Evolutionary conservation across 495 filamentous ascomycete genomes (phyloP).

Genomic region (Penicillium cataractarum): DNA sequence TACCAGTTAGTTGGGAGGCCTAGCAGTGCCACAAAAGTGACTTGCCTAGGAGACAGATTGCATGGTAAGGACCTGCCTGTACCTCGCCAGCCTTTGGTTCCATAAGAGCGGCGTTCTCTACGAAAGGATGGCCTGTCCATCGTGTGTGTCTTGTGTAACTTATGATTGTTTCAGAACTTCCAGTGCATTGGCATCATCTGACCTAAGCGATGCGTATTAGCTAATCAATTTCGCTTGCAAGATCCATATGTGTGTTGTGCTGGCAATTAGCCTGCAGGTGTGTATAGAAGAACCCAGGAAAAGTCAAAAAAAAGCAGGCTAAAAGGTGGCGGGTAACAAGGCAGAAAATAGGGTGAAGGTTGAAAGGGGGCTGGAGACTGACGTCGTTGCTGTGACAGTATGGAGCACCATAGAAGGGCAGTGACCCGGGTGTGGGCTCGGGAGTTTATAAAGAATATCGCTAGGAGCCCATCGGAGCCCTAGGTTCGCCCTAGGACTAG

Average conservation of each 20-base stretch:
- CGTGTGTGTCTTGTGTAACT: slow-evolving; percentile 2
- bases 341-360: neutral
- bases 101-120: slow-evolving; percentile 1
- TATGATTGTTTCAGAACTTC: slow-evolving; percentile 1
- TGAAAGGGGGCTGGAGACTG: slow-evolving; percentile 1
- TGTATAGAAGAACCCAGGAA: neutral
- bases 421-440: too few species aligned
- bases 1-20: slow-evolving; percentile 9
- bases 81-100: slow-evolving; percentile 8
- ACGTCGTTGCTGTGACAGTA: neutral
- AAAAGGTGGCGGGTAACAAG: slow-evolving; percentile 4
- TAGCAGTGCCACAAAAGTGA: slow-evolving; percentile 1
- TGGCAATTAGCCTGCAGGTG: neutral
- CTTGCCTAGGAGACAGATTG: slow-evolving; percentile 19
- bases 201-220: neutral
- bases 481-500: too few species aligned
- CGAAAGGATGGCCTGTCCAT: slow-evolving; percentile 15
- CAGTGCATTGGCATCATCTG: slow-evolving; percentile 11
- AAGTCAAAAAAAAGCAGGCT: neutral
- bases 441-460: too few species aligned
- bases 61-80: slow-evolving; percentile 3
- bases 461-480: too few species aligned
- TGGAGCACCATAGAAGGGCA: too few species aligned
- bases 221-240: neutral
- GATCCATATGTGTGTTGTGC: neutral